Conservation (phyloP, 805 yeast genomes). For the Yamadazyma olivae region DNA sequence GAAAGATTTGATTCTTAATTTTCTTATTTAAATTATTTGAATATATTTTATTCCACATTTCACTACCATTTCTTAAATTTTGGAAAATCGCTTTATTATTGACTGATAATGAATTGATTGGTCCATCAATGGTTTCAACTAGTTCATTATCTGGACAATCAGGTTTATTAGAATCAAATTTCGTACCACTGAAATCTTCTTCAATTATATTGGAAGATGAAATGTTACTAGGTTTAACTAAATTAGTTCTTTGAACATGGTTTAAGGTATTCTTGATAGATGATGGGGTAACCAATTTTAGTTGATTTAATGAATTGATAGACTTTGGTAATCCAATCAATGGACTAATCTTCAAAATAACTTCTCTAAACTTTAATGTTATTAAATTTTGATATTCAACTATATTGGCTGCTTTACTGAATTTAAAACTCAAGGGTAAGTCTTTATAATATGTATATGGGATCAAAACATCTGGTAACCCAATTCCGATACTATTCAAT, state of each 20-base stretch:
- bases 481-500: constrained; percentile 38
- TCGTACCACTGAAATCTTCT: constrained; percentile 38
- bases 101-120: constrained; percentile 29
- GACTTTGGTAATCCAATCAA: constrained; percentile 81
- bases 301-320: constrained; percentile 69
- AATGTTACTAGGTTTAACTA: constrained; percentile 32
- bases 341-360: constrained; percentile 74
- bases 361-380: constrained; percentile 67
- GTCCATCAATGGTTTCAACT: constrained; percentile 41
- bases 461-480: constrained; percentile 39
- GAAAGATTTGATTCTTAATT: constrained; percentile 61
- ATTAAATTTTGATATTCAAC: constrained; percentile 29
- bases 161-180: constrained; percentile 18
- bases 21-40: constrained; percentile 65
- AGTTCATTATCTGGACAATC: constrained; percentile 8
- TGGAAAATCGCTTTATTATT: constrained; percentile 23
- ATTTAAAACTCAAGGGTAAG: constrained; percentile 37
- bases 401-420: constrained; percentile 30
- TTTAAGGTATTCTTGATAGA: constrained; percentile 19
- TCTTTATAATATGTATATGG: constrained; percentile 37
- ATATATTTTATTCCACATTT: constrained; percentile 73
- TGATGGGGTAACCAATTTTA: constrained; percentile 65
- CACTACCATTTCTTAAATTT: constrained; percentile 48
- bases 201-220: constrained; percentile 35
- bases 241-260: constrained; percentile 24